Conservation (phyloP, 768 basidiomycete genomes). For the Hericium coralloides region DNA sequence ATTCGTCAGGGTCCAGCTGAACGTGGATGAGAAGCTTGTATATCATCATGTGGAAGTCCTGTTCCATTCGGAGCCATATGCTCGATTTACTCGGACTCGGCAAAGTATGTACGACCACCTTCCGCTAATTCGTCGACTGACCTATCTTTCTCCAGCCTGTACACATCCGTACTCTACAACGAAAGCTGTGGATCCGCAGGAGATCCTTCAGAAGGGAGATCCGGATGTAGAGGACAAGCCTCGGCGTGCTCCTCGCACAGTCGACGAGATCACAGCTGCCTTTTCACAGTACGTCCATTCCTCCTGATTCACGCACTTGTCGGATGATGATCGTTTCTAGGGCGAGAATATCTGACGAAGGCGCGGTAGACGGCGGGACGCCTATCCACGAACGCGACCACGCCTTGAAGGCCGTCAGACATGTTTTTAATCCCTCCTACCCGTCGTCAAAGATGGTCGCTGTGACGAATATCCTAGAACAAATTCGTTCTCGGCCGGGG, state of each 20-base stretch:
- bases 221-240: no score
- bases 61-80: background rate
- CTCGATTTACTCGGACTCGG: background rate
- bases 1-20: background rate
- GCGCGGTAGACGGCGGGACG: no score
- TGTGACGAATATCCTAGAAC: background rate
- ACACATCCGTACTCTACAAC: background rate
- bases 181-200: no score
- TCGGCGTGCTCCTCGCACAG: no score
- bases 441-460: background rate
- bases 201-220: no score
- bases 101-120: background rate
- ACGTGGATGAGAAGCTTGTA: background rate
- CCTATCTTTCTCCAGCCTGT: background rate
- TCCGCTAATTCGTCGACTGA: background rate
- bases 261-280: background rate
- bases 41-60: background rate
- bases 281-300: background rate
- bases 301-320: background rate
- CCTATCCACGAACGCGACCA: background rate
- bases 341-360: background rate
- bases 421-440: background rate
- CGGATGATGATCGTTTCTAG: background rate
- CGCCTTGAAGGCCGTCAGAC: background rate
- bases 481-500: background rate